Evolutionary conservation across 306 rosid genomes (phyloP).

Genomic region (Quercus berberidifolia): DNA sequence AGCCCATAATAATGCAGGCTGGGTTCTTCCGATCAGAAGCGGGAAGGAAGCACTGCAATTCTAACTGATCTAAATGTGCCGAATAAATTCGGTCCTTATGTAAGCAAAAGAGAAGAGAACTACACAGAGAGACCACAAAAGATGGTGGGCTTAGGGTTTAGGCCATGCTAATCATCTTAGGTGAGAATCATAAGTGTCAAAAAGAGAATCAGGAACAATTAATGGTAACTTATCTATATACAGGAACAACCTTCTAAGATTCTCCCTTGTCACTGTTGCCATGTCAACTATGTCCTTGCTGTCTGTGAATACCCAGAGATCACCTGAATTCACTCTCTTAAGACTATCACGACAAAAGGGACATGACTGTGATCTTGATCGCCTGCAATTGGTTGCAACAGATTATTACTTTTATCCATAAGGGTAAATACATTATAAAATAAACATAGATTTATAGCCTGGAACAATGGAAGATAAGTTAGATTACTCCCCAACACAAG

Average conservation of each 20-base stretch:
- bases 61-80: constrained; percentile 45
- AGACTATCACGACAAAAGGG: constrained; percentile 96
- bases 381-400: constrained; percentile 48
- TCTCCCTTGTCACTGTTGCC: constrained; percentile 80
- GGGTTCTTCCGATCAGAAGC: constrained; percentile 47
- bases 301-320: constrained; percentile 88
- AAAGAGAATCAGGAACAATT: constrained; percentile 72
- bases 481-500: background rate
- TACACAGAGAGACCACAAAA: constrained; percentile 37
- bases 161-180: constrained; percentile 45
- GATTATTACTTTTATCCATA: constrained; percentile 6
- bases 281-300: constrained; percentile 68
- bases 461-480: background rate
- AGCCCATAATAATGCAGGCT: constrained; percentile 48
- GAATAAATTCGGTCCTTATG: constrained; percentile 29
- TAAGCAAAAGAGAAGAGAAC: constrained; percentile 23
- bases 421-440: background rate
- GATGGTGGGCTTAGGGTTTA: constrained; percentile 13
- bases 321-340: constrained; percentile 81
- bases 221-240: constrained; percentile 88
- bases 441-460: background rate
- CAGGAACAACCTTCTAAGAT: constrained; percentile 77
- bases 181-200: constrained; percentile 82
- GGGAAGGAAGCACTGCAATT: constrained; percentile 53
- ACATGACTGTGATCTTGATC: constrained; percentile 82